A percentile compares a stretch with the other conserved stretches of the same genome.
Conservation (phyloP, 805 yeast species). For the Jamesozyma jinghongensis region DNA sequence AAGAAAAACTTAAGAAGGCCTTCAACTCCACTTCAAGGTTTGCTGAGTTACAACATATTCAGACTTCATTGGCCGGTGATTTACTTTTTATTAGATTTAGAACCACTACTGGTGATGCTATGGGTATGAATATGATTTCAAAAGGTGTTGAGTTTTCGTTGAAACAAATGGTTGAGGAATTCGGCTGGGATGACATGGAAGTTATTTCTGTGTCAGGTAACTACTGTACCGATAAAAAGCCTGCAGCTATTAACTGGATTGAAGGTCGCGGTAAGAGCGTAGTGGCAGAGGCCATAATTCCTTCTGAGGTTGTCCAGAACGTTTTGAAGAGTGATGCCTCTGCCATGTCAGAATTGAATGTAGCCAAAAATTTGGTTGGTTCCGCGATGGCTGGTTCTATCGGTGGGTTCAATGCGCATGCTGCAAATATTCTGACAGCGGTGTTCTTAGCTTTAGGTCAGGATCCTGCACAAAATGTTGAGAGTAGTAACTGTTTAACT, state of each 20-base stretch:
- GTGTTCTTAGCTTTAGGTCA: constrained; percentile 93
- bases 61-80: constrained; percentile 92
- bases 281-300: constrained; percentile 91
- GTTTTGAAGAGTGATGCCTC: constrained; percentile 89
- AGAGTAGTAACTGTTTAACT: constrained; percentile 94
- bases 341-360: constrained; percentile 82
- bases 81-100: constrained; percentile 82
- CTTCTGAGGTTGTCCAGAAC: constrained; percentile 65
- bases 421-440: constrained; percentile 93
- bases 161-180: constrained; percentile 73
- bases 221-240: constrained; percentile 94
- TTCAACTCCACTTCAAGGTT: constrained; percentile 96
- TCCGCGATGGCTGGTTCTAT: constrained; percentile 97
- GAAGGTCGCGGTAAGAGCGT: constrained; percentile 98
- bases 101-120: constrained; percentile 99
- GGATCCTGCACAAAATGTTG: constrained; percentile 99
- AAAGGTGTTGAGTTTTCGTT: constrained; percentile 92
- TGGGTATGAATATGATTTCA: constrained; percentile 99
- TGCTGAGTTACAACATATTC: constrained; percentile 84
- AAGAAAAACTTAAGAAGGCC: constrained; percentile 67
- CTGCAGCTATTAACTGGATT: constrained; percentile 98
- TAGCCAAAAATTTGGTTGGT: constrained; percentile 85
- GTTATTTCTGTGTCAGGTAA: constrained; percentile 92
- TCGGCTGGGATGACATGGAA: constrained; percentile 92
- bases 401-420: constrained; percentile 98